A percentile compares a stretch with the other conserved stretches of the same genome.
Conservation (phyloP, 1,139 yeast species). For the Zygoascus hellenicus region DNA sequence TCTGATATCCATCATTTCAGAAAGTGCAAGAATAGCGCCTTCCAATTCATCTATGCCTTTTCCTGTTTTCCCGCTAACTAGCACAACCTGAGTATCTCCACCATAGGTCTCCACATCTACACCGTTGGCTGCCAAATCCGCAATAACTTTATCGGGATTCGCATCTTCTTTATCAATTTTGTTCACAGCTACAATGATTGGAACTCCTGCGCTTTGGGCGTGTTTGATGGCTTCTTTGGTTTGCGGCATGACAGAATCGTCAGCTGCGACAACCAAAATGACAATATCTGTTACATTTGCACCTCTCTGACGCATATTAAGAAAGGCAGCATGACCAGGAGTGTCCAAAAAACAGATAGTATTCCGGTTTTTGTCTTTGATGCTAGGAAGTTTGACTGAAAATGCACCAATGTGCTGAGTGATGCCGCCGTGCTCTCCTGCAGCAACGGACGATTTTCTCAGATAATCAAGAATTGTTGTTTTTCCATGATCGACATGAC, state of each 20-base stretch:
- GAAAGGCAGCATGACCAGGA: conserved; percentile 97
- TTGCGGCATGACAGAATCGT: conserved; percentile 97
- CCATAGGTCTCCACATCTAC: conserved; percentile 90
- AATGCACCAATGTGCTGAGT: conserved; percentile 99
- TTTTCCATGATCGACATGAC: conserved; percentile 98
- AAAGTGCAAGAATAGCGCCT: conserved; percentile 78
- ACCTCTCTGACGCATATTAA: conserved; percentile 95
- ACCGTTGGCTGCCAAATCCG: conserved; percentile 70
- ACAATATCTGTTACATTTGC: conserved; percentile 92
- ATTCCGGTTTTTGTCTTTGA: conserved; percentile 44
- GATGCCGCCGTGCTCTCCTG: conserved; percentile 90
- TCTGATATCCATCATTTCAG: conserved; percentile 75
- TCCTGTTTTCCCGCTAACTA: conserved; percentile 83
- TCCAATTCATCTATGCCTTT: conserved; percentile 82
- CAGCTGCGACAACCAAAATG: conserved; percentile 93
- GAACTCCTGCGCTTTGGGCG: conserved; percentile 77
- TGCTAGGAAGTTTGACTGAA: conserved; percentile 68
- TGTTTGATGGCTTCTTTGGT: conserved; percentile 94
- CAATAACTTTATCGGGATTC: conserved; percentile 64
- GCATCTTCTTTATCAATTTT: conserved; percentile 82
- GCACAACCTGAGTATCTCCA: conserved; percentile 88
- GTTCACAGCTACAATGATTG: conserved; percentile 85
- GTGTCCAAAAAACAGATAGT: conserved; percentile 88
- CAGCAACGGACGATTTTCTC: conserved; percentile 76
- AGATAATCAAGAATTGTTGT: conserved; percentile 86